A percentile compares a stretch with the other conserved stretches of the same genome.
Evolutionary conservation across 345 rosid genomes (phyloP).

Genomic region (Citrus australasica): DNA sequence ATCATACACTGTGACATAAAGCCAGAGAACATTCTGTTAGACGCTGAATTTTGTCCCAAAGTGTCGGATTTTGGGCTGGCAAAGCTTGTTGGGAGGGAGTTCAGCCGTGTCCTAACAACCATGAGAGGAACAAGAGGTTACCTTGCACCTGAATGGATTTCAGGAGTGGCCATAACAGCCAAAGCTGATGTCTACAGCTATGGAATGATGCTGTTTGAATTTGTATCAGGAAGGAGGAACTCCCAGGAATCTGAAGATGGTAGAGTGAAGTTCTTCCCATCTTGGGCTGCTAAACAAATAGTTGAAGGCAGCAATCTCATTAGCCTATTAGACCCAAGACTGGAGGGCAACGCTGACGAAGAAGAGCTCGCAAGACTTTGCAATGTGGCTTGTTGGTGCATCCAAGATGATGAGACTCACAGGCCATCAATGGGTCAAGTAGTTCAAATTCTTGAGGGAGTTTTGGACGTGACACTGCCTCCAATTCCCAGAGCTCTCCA

Average conservation of each 20-base stretch:
- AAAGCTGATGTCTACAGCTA: conserved; percentile 90
- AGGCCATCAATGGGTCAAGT: conserved; percentile 82
- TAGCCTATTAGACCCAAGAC: conserved; percentile 45
- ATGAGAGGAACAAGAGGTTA: conserved; percentile 85
- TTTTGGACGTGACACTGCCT: conserved; percentile 54
- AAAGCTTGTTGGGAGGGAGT: conserved; percentile 78
- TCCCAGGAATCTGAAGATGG: conserved; percentile 49
- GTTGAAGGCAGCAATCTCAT: conserved; percentile 43
- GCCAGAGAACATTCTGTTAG: conserved; percentile 78
- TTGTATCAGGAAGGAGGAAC: conserved; percentile 80
- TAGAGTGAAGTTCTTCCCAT: conserved; percentile 56
- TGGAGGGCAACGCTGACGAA: conserved; percentile 37
- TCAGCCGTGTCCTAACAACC: conserved; percentile 78
- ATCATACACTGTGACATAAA: conserved; percentile 92
- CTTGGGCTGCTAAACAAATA: conserved; percentile 42
- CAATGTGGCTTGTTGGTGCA: conserved; percentile 79
- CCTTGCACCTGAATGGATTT: conserved; percentile 46
- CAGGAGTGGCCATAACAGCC: conserved; percentile 75
- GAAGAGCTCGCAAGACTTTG: conserved; percentile 65
- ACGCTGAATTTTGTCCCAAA: conserved; percentile 19
- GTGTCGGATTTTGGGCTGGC: conserved; percentile 84
- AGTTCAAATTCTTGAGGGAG: conserved; percentile 82
- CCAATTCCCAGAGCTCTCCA: conserved; percentile 61
- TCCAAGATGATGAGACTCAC: conserved; percentile 19
- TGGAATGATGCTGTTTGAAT: conserved; percentile 85